These are phyloP conservation scores for Micromonas pusilla DNA, from an alignment of 139 green algal genomes.

Conservation along the genomic window DNA sequence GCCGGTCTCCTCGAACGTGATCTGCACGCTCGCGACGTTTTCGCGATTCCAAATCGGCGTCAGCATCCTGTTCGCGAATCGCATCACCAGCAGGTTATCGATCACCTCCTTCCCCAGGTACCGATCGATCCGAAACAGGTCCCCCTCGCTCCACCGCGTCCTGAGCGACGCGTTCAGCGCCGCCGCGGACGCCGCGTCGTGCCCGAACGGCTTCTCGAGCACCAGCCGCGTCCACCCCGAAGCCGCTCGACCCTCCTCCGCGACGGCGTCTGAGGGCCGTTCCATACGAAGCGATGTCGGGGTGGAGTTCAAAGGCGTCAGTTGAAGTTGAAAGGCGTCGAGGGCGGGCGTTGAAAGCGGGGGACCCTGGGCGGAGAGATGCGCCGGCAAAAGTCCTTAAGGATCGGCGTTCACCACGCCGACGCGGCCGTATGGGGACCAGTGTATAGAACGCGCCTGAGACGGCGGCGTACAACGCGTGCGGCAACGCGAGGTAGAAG, in stretches of 20 bases:
- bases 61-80: slow-evolving; percentile 97
- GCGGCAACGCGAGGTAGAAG: slow-evolving; percentile 7
- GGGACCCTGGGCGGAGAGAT: too few relatives aligned
- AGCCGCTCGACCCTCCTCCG: neutral
- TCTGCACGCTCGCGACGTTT: slow-evolving; percentile 95
- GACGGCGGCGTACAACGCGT: neutral
- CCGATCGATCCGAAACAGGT: slow-evolving; percentile 99
- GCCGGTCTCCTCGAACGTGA: slow-evolving; percentile 97
- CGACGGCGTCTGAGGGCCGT: too few relatives aligned
- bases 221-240: slow-evolving; percentile 94
- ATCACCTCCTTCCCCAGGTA: slow-evolving; percentile 99
- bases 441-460: neutral
- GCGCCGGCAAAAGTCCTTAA: too few relatives aligned
- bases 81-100: slow-evolving; percentile 93
- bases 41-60: slow-evolving; percentile 92
- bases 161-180: slow-evolving; percentile 65
- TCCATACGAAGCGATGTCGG: too few relatives aligned
- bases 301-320: too few relatives aligned
- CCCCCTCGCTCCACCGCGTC: slow-evolving; percentile 80
- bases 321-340: too few relatives aligned
- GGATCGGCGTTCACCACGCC: too few relatives aligned
- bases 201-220: slow-evolving; percentile 98
- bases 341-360: too few relatives aligned
- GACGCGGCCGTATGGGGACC: too few relatives aligned
- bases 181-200: slow-evolving; percentile 65